A percentile compares a stretch with the other conserved stretches of the same genome.
Evolutionary conservation across 169 alveolate species (phyloP).

Genomic region (Blepharisma undulans): DNA sequence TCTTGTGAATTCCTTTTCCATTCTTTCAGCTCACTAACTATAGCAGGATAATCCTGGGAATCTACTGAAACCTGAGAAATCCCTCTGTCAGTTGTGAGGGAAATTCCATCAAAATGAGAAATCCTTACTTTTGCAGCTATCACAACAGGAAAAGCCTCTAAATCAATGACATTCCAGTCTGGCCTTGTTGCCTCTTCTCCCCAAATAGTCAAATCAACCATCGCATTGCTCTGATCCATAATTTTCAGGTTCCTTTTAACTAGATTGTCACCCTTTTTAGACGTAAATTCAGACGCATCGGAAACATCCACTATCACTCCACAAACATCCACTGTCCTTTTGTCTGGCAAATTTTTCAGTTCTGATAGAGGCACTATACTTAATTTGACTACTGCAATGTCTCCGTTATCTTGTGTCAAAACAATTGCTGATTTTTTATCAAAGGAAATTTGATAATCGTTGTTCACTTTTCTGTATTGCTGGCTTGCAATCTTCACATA

Average conservation of each 20-base stretch:
- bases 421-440: constrained; percentile 46
- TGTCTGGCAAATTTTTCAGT: not conserved
- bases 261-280: constrained; percentile 1
- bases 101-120: not conserved
- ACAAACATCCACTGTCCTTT: not conserved
- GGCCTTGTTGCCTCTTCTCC: not conserved
- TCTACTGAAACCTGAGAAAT: not conserved
- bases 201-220: constrained; percentile 33
- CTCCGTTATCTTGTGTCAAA: constrained; percentile 43
- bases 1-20: not conserved
- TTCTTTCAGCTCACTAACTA: not conserved
- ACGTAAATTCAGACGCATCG: not conserved
- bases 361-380: not conserved
- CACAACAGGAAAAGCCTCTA: not conserved
- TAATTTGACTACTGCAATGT: not conserved
- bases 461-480: constrained; percentile 45
- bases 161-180: not conserved
- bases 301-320: not conserved
- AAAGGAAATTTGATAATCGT: constrained; percentile 47
- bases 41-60: not conserved
- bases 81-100: not conserved
- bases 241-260: not conserved
- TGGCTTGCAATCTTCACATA: constrained; percentile 47
- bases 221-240: not conserved
- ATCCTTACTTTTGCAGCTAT: not conserved